These are phyloP conservation scores for Betula pendula DNA, from an alignment of 306 rosid genomes.

Conservation along the genomic window DNA sequence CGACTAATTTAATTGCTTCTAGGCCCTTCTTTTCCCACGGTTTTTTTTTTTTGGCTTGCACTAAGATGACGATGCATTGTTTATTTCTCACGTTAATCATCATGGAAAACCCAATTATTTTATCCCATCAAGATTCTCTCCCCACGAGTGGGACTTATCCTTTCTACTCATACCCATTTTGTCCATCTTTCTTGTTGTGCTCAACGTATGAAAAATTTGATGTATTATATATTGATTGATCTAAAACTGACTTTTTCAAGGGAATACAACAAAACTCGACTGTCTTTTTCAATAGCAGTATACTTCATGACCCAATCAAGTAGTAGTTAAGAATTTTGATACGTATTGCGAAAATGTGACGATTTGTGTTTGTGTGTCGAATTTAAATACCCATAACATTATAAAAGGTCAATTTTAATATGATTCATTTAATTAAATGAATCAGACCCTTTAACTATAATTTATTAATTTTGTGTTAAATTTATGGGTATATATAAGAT, in stretches of 20 bases:
- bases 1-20: conserved; percentile 38
- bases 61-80: conserved; percentile 29
- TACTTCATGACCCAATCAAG: conserved; percentile 32
- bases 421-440: neutral
- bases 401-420: no score
- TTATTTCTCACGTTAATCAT: conserved; percentile 20
- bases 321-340: conserved; percentile 21
- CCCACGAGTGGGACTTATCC: conserved; percentile 22
- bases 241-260: conserved; percentile 32
- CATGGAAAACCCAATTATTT: conserved; percentile 38
- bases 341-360: no score
- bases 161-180: conserved; percentile 29
- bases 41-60: conserved; percentile 38
- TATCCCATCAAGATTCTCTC: conserved; percentile 44
- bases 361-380: no score
- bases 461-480: no score
- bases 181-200: conserved; percentile 24
- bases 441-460: no score
- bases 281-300: conserved; percentile 44
- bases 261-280: conserved; percentile 29
- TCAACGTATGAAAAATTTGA: conserved; percentile 32
- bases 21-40: conserved; percentile 30
- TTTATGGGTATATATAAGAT: no score
- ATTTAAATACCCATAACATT: no score
- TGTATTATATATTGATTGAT: no score